phyloP scores from a whole-genome alignment of 1,284 basidiomycete species.

The Omphalotus olearius region DNA sequence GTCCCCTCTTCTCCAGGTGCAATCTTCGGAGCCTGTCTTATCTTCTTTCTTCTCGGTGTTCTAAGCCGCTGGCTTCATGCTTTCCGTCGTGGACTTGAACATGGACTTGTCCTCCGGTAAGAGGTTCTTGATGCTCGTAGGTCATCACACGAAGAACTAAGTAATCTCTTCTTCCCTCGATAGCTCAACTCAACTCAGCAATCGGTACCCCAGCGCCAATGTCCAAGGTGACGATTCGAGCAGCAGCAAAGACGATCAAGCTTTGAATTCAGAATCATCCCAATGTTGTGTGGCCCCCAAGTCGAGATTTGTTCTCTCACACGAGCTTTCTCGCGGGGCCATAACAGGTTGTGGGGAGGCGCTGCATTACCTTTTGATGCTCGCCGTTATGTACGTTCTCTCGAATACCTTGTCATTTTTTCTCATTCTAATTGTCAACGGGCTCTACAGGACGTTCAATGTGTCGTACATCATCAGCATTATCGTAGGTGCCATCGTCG shows the following conservation, averaged over 20 bases:
- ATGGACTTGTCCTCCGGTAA: conserved; percentile 7
- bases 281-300: no score
- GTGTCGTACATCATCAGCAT: conserved; percentile 21
- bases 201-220: no score
- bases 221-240: no score
- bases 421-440: background rate
- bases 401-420: background rate
- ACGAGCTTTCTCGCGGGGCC: conserved; percentile 18
- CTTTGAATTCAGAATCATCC: background rate
- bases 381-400: conserved; percentile 20
- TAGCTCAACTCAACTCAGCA: no score
- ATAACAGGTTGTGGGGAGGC: conserved; percentile 17
- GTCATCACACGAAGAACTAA: no score
- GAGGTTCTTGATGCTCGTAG: background rate
- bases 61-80: conserved; percentile 19
- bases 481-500: conserved; percentile 19
- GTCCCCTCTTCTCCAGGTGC: conserved; percentile 19
- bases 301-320: conserved; percentile 19
- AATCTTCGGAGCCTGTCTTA: conserved; percentile 20
- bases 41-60: conserved; percentile 20
- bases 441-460: conserved; percentile 20
- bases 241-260: background rate
- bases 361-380: conserved; percentile 22
- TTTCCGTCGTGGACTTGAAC: conserved; percentile 10
- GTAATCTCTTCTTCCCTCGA: no score